phyloP scores from a whole-genome alignment of 768 basidiomycete species.

The Mycena olivaceomarginata region DNA sequence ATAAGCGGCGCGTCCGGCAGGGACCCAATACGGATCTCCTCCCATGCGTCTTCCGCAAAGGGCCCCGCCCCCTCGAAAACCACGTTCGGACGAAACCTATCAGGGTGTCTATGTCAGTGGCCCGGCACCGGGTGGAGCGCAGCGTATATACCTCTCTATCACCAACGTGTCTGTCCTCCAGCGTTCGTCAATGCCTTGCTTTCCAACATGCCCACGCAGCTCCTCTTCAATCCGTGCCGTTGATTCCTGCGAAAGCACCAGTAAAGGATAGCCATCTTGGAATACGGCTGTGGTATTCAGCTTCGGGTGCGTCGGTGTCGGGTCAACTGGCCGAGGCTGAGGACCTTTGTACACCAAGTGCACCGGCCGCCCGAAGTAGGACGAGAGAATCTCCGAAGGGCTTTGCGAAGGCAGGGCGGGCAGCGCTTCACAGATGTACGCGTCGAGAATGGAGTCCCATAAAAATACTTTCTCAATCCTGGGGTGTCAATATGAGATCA shows the following conservation, averaged over 20 bases:
- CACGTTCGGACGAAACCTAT: slow-evolving; percentile 87
- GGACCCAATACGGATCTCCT: slow-evolving; percentile 74
- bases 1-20: slow-evolving; percentile 61
- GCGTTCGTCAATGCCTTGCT: slow-evolving; percentile 67
- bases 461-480: slow-evolving; percentile 75
- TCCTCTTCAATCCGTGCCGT: slow-evolving; percentile 66
- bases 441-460: slow-evolving; percentile 73
- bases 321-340: slow-evolving; percentile 66
- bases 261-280: slow-evolving; percentile 84
- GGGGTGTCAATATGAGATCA: background rate
- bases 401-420: slow-evolving; percentile 52
- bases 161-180: slow-evolving; percentile 72
- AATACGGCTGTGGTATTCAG: slow-evolving; percentile 74
- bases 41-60: slow-evolving; percentile 84
- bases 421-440: slow-evolving; percentile 75
- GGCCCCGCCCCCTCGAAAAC: slow-evolving; percentile 81
- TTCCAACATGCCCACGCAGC: slow-evolving; percentile 66
- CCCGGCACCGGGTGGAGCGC: slow-evolving; percentile 25
- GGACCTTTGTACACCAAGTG: slow-evolving; percentile 83
- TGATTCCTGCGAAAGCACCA: slow-evolving; percentile 81
- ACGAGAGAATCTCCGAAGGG: slow-evolving; percentile 74
- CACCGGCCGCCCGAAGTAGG: slow-evolving; percentile 77
- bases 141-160: slow-evolving; percentile 72
- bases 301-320: slow-evolving; percentile 75
- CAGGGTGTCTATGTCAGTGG: slow-evolving; percentile 20